Percentiles rank a stretch among this genome's conserved stretches.
These are phyloP conservation scores for Lasiodiplodia sp. DNA, from an alignment of 2,329 filamentous ascomycete genomes.

Conservation along the genomic window DNA sequence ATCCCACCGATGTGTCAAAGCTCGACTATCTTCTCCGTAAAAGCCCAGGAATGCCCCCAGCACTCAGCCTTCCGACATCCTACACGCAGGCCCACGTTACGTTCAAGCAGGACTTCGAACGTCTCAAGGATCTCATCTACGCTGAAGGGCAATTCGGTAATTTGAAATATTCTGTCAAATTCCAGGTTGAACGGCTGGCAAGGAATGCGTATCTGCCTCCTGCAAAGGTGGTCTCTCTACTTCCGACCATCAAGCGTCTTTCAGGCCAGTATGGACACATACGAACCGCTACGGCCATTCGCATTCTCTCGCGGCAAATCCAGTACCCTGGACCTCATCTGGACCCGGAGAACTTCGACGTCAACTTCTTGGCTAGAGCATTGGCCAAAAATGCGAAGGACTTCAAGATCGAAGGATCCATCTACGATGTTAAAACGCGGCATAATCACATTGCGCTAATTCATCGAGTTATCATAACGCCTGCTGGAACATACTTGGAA, in stretches of 20 bases:
- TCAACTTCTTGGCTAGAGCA: conserved; percentile 36
- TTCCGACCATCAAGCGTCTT: conserved; percentile 52
- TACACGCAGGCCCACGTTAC: conserved; percentile 22
- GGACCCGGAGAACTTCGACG: conserved; percentile 52
- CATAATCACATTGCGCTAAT: conserved; percentile 43
- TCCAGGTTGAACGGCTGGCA: conserved; percentile 69
- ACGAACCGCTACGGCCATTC: conserved; percentile 56
- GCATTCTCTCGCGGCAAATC: conserved; percentile 60
- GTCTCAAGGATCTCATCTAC: conserved; percentile 20
- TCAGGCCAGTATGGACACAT: conserved; percentile 36
- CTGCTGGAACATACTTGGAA: conserved; percentile 50
- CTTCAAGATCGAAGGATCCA: conserved; percentile 49
- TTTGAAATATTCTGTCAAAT: conserved; percentile 63
- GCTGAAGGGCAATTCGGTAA: conserved; percentile 29
- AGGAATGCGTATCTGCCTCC: conserved; percentile 61
- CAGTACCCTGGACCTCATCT: conserved; percentile 62
- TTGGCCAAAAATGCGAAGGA: conserved; percentile 15
- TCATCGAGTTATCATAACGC: conserved; percentile 48
- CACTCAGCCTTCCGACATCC: background rate
- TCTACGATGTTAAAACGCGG: conserved; percentile 42
- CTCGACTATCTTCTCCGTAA: conserved; percentile 36
- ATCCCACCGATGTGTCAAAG: conserved; percentile 36
- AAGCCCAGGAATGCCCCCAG: conserved; percentile 41
- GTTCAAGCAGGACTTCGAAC: conserved; percentile 30
- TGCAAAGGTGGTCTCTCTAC: conserved; percentile 55